Evolutionary conservation across 768 basidiomycete species (phyloP), one percentile per base, ranked within the genome.

Genomic region (Imleria badia): DNA sequence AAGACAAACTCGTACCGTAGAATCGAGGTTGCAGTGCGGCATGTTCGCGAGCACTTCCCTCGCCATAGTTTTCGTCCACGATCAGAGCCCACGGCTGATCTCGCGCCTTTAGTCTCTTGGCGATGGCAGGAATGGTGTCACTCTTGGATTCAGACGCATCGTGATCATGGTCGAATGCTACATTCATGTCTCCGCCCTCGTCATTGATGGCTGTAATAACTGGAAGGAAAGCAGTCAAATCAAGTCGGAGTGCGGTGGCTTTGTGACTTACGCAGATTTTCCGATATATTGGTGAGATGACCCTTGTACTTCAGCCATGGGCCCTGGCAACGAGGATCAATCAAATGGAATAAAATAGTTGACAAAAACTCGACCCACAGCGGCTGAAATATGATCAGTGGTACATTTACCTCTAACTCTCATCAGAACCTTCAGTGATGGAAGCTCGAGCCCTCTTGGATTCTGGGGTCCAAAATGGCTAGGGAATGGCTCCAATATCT

Each of bases 291-390:
- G 31, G 89, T 88, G 38, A 98, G 76, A 74, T 98, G 95, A 1
- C 92, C 97, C 71, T 98, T 98, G 78, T 96, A 99, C 76, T 98
- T 98, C 60, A 99, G 75, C 97, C 97, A 99, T 33, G 94, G 92
- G 3, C 97, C 97, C 89, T 91, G 64, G 22, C 51, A 41, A 55
- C 22, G 38, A 56, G 14, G 34, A 23, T 57, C 11, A 40, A 26
- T 56, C 39, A 55, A 40, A 34, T 26, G 46, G 33, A 51, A 33
- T 52, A 22, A 15, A 34, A 20, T 30, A 31, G 8, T 34, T n/a
- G 6, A 33, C 31, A 40, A 44, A n/a, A 45, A 20, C 15, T 31
- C n/a, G 38, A 74, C 85, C 47, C 62, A 91, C 90, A 31, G 97
- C 97, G 36, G 97, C 97, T 33, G 91, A 94, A 53, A 98, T 99